Conservation (phyloP, 176 grass and related monocot species). For the Oryza brachyantha region DNA sequence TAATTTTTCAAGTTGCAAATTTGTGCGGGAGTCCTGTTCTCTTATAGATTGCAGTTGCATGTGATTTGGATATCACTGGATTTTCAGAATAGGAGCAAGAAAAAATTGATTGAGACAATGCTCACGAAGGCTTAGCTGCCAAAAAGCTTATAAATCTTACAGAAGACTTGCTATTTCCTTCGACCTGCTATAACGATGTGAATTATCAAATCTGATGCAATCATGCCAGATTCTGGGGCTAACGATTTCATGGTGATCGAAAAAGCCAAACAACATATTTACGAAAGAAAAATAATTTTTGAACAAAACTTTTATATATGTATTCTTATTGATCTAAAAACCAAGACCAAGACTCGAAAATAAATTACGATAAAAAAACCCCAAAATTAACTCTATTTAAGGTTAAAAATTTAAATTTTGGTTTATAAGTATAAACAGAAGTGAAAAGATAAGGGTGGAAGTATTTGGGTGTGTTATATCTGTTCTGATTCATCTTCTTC, state of each 20-base stretch:
- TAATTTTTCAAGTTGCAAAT: slow-evolving; percentile 20
- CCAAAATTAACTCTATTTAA: too few species aligned
- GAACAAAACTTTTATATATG: too few species aligned
- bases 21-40: neutral
- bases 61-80: neutral
- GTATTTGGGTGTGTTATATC: neutral
- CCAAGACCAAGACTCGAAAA: too few species aligned
- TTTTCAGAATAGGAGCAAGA: slow-evolving; percentile 10
- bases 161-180: too few species aligned
- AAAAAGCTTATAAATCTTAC: neutral
- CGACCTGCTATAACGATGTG: neutral
- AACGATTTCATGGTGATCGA: neutral
- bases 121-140: neutral
- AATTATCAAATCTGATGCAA: neutral
- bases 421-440: too few species aligned
- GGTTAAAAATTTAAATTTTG: too few species aligned
- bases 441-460: too few species aligned
- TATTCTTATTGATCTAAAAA: too few species aligned
- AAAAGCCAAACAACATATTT: too few species aligned
- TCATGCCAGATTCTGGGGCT: neutral
- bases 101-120: too few species aligned
- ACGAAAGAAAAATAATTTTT: too few species aligned
- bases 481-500: neutral
- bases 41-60: neutral
- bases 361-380: too few species aligned